Conservation (phyloP, 2,329 filamentous ascomycete species). For the Microcyclospora pomicola region DNA sequence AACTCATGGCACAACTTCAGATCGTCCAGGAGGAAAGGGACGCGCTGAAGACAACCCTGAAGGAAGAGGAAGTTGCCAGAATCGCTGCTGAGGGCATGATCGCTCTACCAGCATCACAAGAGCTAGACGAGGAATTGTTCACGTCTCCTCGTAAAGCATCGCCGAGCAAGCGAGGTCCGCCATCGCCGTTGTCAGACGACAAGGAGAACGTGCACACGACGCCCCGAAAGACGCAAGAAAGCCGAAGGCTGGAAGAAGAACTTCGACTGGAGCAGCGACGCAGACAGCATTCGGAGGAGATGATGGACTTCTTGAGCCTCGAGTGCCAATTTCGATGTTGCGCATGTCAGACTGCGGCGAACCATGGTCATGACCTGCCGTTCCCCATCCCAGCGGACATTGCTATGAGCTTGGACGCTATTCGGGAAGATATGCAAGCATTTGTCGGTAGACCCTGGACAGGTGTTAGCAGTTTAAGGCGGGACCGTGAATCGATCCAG, state of each 20-base stretch:
- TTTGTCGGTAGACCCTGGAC: not conserved
- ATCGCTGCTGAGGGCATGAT: slow-evolving; percentile 60
- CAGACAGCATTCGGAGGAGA: slow-evolving; percentile 55
- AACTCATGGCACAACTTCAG: slow-evolving; percentile 48
- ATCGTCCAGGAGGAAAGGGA: slow-evolving; percentile 61
- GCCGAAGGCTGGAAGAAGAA: slow-evolving; percentile 37
- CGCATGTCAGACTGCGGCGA: slow-evolving; percentile 36
- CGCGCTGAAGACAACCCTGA: slow-evolving; percentile 55
- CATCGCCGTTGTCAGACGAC: slow-evolving; percentile 33
- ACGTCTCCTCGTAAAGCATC: slow-evolving; percentile 43
- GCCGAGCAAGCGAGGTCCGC: slow-evolving; percentile 29
- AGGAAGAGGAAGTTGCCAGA: slow-evolving; percentile 59
- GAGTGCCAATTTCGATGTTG: slow-evolving; percentile 60
- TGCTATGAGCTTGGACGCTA: slow-evolving; percentile 4
- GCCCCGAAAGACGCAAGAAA: slow-evolving; percentile 32
- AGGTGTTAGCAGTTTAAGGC: not conserved
- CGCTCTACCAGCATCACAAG: slow-evolving; percentile 42
- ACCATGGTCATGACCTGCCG: slow-evolving; percentile 24
- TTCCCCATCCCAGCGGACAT: slow-evolving; percentile 19
- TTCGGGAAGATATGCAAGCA: slow-evolving; percentile 11
- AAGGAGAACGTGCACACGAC: slow-evolving; percentile 31
- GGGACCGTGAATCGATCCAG: not conserved
- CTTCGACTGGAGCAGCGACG: slow-evolving; percentile 41
- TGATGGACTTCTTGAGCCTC: slow-evolving; percentile 61
- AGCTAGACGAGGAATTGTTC: slow-evolving; percentile 46